A percentile compares a stretch with the other conserved stretches of the same genome.
phyloP scores from a whole-genome alignment of 257 asterid species.

The Leonotis leonurus region DNA sequence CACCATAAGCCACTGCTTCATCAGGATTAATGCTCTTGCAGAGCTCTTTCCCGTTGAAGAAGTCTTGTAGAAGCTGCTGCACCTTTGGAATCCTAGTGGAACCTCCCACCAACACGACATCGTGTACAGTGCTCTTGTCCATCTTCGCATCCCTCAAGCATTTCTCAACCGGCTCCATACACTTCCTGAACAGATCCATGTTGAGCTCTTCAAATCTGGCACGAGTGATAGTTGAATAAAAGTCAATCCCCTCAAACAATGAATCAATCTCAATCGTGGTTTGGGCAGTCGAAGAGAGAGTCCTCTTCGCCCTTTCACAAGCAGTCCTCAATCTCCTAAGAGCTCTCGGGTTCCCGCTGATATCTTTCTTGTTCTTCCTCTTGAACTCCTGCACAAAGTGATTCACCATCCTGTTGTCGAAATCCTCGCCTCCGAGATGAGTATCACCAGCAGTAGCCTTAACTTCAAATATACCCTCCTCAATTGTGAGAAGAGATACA shows the following conservation, averaged over 20 bases:
- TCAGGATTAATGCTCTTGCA: conserved; percentile 24
- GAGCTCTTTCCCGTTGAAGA: conserved; percentile 20
- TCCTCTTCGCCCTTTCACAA: conserved; percentile 24
- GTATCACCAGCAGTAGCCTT: conserved; percentile 24
- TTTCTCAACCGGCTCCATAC: conserved; percentile 17
- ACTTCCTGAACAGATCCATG: conserved; percentile 12
- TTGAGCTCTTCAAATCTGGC: conserved; percentile 1
- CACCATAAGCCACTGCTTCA: conserved; percentile 25
- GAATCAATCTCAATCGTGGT: conserved; percentile 13
- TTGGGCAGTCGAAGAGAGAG: conserved; percentile 18
- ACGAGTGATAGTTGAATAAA: conserved; percentile 6
- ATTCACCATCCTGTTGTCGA: conserved; percentile 24
- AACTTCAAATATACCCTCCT: conserved; percentile 12
- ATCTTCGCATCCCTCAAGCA: conserved; percentile 13
- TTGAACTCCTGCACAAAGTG: conserved; percentile 15
- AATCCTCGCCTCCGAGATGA: conserved; percentile 24
- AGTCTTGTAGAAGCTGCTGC: conserved; percentile 18
- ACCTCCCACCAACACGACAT: conserved; percentile 21
- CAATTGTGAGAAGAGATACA: conserved; percentile 22
- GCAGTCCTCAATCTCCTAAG: conserved; percentile 10
- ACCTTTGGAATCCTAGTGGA: conserved; percentile 24
- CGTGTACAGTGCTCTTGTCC: conserved; percentile 21
- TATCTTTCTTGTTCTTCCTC: conserved; percentile 17
- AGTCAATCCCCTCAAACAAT: background rate
- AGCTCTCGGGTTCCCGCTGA: conserved; percentile 21